These are phyloP conservation scores for Verticillium nonalfalfae DNA, from an alignment of 2,329 filamentous ascomycete species.

Conservation along the genomic window DNA sequence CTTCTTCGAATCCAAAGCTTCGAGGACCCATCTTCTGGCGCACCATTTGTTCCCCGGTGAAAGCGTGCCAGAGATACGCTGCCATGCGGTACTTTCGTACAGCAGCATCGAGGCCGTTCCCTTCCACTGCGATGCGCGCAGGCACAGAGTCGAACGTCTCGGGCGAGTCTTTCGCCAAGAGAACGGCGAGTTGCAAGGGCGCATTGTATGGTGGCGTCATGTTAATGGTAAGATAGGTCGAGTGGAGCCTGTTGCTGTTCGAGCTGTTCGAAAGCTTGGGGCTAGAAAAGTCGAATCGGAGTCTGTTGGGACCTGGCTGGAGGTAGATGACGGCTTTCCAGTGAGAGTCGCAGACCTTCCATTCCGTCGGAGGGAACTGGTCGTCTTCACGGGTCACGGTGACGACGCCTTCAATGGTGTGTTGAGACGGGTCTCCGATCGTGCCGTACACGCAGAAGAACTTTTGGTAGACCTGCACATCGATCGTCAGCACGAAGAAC, in stretches of 20 bases:
- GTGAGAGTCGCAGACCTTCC: constrained; percentile 83
- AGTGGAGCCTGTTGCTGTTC: constrained; percentile 64
- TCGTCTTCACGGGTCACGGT: constrained; percentile 80
- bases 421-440: constrained; percentile 65
- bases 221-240: constrained; percentile 75
- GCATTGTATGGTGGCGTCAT: constrained; percentile 74
- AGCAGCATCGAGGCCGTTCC: constrained; percentile 73
- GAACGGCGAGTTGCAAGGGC: constrained; percentile 81
- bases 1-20: constrained; percentile 86
- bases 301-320: constrained; percentile 80
- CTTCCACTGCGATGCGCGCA: constrained; percentile 68
- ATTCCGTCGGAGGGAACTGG: constrained; percentile 72
- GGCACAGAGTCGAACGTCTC: constrained; percentile 79
- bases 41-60: constrained; percentile 94
- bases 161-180: constrained; percentile 82
- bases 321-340: constrained; percentile 91
- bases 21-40: constrained; percentile 80
- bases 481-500: constrained; percentile 7
- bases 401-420: constrained; percentile 69
- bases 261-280: constrained; percentile 70
- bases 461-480: constrained; percentile 77
- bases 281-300: constrained; percentile 83
- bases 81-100: constrained; percentile 90
- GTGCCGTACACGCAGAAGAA: constrained; percentile 75
- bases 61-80: constrained; percentile 94